A percentile compares a stretch with the other conserved stretches of the same genome.
These are phyloP conservation scores for Candida frijolesensis DNA, from an alignment of 1,139 yeast species.

Conservation along the genomic window DNA sequence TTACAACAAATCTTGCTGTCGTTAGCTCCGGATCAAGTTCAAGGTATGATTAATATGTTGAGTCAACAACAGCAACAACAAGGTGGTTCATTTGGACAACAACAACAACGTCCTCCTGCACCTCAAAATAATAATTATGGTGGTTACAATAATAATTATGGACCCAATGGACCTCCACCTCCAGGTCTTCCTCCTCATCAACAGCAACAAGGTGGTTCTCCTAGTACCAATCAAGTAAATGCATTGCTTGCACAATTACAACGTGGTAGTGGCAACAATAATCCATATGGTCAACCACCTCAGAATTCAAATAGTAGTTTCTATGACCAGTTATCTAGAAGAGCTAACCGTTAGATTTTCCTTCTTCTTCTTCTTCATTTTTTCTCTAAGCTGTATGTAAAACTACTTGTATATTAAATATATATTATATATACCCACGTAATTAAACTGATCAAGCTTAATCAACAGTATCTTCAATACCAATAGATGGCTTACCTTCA, in stretches of 20 bases:
- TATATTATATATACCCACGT: neutral
- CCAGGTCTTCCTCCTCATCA: constrained; percentile 8
- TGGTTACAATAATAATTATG: constrained; percentile 1
- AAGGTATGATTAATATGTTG: constrained; percentile 46
- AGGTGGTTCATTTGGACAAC: constrained; percentile 2
- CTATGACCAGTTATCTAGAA: constrained; percentile 43
- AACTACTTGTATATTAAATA: neutral
- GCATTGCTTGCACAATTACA: constrained; percentile 34
- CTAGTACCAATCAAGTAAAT: constrained; percentile 24
- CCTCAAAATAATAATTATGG: constrained; percentile 9
- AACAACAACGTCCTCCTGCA: constrained; percentile 9
- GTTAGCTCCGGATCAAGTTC: constrained; percentile 55
- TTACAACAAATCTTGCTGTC: constrained; percentile 43
- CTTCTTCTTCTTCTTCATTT: neutral
- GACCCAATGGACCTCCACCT: constrained; percentile 10
- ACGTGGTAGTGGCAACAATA: constrained; percentile 2
- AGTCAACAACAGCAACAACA: constrained; percentile 26
- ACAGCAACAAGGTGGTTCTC: constrained; percentile 8
- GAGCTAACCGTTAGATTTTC: constrained; percentile 24
- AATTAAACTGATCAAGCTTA: constrained; percentile 9
- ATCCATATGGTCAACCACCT: constrained; percentile 11
- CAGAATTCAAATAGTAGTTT: constrained; percentile 24
- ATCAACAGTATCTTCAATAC: constrained; percentile 31
- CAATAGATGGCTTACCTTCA: constrained; percentile 7
- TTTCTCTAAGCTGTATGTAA: neutral